Base-by-base conservation (phyloP, 106 monocot species). In the Acorus gramineus region DNA sequence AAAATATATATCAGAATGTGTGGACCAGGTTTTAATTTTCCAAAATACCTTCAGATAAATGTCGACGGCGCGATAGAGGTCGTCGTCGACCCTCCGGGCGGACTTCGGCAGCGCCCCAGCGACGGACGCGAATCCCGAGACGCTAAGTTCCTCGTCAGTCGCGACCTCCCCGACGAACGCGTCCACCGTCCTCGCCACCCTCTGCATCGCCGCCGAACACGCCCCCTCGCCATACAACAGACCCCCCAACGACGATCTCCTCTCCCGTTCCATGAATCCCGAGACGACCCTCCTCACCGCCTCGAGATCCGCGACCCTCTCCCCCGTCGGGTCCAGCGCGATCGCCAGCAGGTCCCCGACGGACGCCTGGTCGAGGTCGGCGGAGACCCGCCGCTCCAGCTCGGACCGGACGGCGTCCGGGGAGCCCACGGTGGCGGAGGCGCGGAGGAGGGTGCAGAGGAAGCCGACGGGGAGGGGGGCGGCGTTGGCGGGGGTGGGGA, bases 401-500 rank as follows among this genome's bases (percentile, higher is more conserved):
- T 85, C 85, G 11, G 46, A 64, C 11, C 75, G 69, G 71, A 55
- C 65, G 49, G 62, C 70, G 12, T 53, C 14, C 11, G 78, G 74
- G 46, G 80, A 69, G 9, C 60, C 53, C 52, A 82, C 50, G 71
- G 69, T 47, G 70, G 79, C 66, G 2, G 93, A 80, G 7, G 78
- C 82, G 7, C 83, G 78, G 12, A 89, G 89, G 63, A 93, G 85
- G 70, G 66, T 67, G 64, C 85, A 93, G 53, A 93, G 78, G 72
- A 89, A 89, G 9, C 76, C 80, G 50, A 79, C 59, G 12, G 85
- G 80, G 8, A 86, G 71, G 0, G 74, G 64, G 49, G 6, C 44
- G 59, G 56, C 56, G 53, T 73, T 64, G 59, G 50, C 45, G 57
- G 65, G 50, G 44, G 78, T 10, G 28, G 77, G 72, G 50, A 81